Evolutionary conservation across 352 stramenopile genomes (phyloP).

Genomic region (Elongisporangium undulatum): DNA sequence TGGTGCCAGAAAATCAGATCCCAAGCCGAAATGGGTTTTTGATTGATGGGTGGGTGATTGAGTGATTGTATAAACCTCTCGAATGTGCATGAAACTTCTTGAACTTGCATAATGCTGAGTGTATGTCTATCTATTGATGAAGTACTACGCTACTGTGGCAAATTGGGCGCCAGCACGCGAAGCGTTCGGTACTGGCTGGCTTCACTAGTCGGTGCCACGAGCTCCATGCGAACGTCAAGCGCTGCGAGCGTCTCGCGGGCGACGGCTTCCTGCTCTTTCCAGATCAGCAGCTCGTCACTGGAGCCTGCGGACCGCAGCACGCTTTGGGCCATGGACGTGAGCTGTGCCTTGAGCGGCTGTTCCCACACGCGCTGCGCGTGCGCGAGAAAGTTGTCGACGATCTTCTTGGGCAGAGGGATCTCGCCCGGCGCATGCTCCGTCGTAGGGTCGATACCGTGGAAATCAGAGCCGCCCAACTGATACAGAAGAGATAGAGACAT

Average conservation of each 20-base stretch:
- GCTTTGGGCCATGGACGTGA: constrained; percentile 29
- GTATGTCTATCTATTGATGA: not conserved
- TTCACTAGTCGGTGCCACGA: constrained; percentile 6
- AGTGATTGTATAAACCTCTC: too few species aligned
- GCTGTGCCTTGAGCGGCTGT: constrained; percentile 37
- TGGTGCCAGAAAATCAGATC: too few species aligned
- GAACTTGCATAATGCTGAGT: too few species aligned
- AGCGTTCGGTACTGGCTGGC: constrained; percentile 3
- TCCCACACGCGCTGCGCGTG: constrained; percentile 70
- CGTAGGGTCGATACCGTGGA: constrained; percentile 72
- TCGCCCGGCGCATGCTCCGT: constrained; percentile 68
- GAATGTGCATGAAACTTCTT: too few species aligned
- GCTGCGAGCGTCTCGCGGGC: constrained; percentile 24
- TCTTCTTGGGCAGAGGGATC: constrained; percentile 66
- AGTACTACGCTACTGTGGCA: not conserved
- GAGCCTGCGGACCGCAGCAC: not conserved
- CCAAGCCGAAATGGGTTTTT: too few species aligned
- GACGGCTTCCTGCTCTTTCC: constrained; percentile 39
- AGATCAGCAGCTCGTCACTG: constrained; percentile 42
- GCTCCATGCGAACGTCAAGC: constrained; percentile 21
- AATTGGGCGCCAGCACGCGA: not conserved
- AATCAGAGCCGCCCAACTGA: constrained; percentile 79
- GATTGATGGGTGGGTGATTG: too few species aligned
- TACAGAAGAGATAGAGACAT: constrained; percentile 1
- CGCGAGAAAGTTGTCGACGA: constrained; percentile 67